Evolutionary conservation across 208 protist species (phyloP), one percentile per base, ranked within the genome.

Genomic region (Novymonas esmeraldas): DNA sequence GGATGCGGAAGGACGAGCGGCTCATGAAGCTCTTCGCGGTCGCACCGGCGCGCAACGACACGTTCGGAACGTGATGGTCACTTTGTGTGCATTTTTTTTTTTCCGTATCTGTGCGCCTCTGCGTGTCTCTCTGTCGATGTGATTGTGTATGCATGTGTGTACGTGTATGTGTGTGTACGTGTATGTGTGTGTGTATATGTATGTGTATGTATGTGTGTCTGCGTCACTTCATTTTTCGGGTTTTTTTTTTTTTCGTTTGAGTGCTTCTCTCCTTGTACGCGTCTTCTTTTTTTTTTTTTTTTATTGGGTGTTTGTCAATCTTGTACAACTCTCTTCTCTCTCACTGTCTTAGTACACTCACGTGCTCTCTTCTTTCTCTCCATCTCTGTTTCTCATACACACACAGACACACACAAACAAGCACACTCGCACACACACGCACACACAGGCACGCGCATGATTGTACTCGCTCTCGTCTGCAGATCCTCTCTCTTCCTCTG

Each of bases 21-120:
- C 33, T 87, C 16, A 55, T 46, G 61, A 41, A 33, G 14, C 28
- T 79, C 3, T 62, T 89, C 50, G 24, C 56, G 16, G 80, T 89
- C 13, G 48, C 81, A 45, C 80, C 85, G 33, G 79, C 86, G 0
- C 60, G 78, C 7, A 59, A 73, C 9, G 76, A 91, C 38, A 86
- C 66, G 39, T 66, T 70, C 33, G 59, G 54, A 4, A 44, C 26
- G 2, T 72, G 26, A 65, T 16, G 38, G 7, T 2, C 22, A 50
- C 16, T 3, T 20, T 54, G 49, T 22, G 49, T 54, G 10, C 20
- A 6, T 0, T 54, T 36, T 7, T 10, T 10, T 7, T 36, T 54
- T 20, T 26, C 24, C 6, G 13, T n/a, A n/a, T 9, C 7, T 49
- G 44, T 49, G n/a, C n/a, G 44, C 36, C 36, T 41, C 11, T 41